Base-by-base conservation (phyloP, 192 early-diverging fungal species). In the Backusella morwellensis region DNA sequence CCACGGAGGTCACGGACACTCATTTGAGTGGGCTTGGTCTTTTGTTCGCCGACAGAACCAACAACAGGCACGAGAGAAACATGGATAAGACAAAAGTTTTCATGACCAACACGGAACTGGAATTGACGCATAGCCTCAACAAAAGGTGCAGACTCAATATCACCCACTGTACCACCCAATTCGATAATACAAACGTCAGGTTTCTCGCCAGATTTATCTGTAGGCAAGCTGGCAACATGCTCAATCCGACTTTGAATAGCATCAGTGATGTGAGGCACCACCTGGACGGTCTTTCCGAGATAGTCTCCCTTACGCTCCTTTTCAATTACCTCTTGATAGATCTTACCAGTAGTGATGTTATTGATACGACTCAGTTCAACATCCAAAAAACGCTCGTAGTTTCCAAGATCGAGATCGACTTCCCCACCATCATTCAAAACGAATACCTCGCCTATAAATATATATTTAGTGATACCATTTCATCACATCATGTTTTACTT, bases 111-210 rank as follows among this genome's bases (percentile, higher is more conserved):
- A 77, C 97, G 93, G 90, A 98, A 98, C 84, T 99, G 98, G 91
- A 99, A 99, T 86, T 99, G 98, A 72, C 98, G 94, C 94, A 99
- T 97, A 23, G 98, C 98, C 86, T 99, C 98, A 75, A 98, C 92
- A 79, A 98, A 99, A 29, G 97, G 98, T 54, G 97, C 96, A 23
- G 95, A 97, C 83, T 99, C 98, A 80, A 99, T 98, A 82, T 99
- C 98, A 78, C 98, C 98, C 15, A 99, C 96, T 50, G 97, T 98
- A 68, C 98, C 98, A 80, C 98, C 97, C 44, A 99, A 88, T 84
- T 99, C 98, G 72, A 99, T 92, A 68, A 99, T 98, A 86, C 98
- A 99, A 41, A 98, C 93, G 82, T 98, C 97, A 40, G 98, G 98
- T 70, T 87, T 88, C 79, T 91, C 83, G 19, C 92, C 94, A 76